A percentile compares a stretch with the other conserved stretches of the same genome.
These are phyloP conservation scores for Endotrypanum monterogeii DNA, from an alignment of 208 protist genomes.

Conservation along the genomic window DNA sequence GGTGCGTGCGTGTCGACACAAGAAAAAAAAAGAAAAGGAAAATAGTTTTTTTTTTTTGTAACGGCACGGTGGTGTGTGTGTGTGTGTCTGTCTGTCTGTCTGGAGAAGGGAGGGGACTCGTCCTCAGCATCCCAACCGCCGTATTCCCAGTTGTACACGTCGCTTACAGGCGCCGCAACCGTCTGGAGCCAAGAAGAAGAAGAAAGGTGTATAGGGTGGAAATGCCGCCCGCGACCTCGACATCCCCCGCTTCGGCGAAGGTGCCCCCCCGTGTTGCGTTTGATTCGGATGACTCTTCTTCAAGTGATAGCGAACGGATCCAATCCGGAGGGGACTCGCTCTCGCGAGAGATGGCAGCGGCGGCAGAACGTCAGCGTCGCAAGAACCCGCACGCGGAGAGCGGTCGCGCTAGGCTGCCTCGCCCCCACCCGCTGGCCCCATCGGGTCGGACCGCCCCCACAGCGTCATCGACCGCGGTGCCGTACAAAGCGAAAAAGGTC, in stretches of 20 bases:
- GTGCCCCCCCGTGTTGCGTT: slow-evolving; percentile 20
- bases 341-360: slow-evolving; percentile 48
- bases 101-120: not conserved
- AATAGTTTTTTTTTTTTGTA: too few species aligned
- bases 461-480: not conserved
- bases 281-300: slow-evolving; percentile 39
- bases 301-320: slow-evolving; percentile 23
- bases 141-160: not conserved
- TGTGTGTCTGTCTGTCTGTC: too few species aligned
- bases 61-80: too few species aligned
- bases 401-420: slow-evolving; percentile 46
- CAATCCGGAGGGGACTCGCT: slow-evolving; percentile 26
- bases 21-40: too few species aligned
- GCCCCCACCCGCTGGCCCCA: slow-evolving; percentile 26
- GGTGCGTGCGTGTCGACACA: not conserved
- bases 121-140: not conserved
- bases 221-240: not conserved
- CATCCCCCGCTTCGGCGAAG: not conserved
- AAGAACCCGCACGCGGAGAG: slow-evolving; percentile 74
- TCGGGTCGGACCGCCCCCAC: not conserved
- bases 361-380: slow-evolving; percentile 42
- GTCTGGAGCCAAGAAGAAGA: not conserved
- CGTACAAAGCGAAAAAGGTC: slow-evolving; percentile 30
- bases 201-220: not conserved
- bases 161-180: not conserved